Conservation (phyloP, 768 basidiomycete species). For the Phylloporus arenicola region DNA sequence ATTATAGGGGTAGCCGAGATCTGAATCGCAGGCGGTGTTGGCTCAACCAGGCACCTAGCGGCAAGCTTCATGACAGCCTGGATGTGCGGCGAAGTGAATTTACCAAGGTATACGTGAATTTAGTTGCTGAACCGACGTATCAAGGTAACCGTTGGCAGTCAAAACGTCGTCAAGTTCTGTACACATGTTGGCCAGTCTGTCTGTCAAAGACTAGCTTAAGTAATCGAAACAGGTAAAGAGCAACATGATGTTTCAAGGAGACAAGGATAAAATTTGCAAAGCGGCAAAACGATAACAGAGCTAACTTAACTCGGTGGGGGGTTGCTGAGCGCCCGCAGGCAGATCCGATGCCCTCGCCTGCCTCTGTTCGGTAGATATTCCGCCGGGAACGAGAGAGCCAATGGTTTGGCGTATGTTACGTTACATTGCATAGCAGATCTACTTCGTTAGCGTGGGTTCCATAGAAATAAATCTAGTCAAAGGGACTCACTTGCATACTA, state of each 20-base stretch:
- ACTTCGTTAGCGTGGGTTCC: neutral
- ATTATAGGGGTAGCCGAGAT: constrained; percentile 10
- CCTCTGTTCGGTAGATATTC: constrained; percentile 9
- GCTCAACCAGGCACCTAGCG: constrained; percentile 17
- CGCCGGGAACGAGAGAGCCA: neutral
- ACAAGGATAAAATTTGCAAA: neutral
- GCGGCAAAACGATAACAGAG: constrained; percentile 6
- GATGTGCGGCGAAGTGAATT: neutral
- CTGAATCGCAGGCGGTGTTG: constrained; percentile 19
- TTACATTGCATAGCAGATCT: constrained; percentile 14
- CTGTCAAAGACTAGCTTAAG: neutral
- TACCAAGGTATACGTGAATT: neutral
- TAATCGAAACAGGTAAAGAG: constrained; percentile 4
- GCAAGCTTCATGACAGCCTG: neutral
- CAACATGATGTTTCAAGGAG: constrained; percentile 12
- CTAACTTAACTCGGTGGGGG: neutral
- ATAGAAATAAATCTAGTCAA: neutral
- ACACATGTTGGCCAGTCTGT: neutral
- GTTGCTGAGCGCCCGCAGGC: constrained; percentile 1
- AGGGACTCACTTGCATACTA: neutral
- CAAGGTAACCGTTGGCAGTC: neutral
- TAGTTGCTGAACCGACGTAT: neutral
- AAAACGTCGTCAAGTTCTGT: neutral
- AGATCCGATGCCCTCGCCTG: constrained; percentile 15
- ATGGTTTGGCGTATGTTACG: neutral